Conservation (phyloP, 2,329 filamentous ascomycete species). For the Fusarium sp. region DNA sequence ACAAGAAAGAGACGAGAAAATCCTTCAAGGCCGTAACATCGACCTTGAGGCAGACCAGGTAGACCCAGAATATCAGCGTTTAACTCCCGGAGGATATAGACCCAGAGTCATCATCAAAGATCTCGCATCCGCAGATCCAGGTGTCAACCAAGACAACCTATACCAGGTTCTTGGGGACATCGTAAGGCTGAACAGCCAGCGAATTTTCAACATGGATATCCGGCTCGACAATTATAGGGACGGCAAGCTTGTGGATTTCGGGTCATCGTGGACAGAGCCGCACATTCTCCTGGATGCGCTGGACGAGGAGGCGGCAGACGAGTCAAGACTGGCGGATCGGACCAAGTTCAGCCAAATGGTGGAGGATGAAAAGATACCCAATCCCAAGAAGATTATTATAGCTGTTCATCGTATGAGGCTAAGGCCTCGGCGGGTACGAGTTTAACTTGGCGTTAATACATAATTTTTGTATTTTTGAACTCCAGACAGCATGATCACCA, state of each 20-base stretch:
- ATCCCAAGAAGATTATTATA: neutral
- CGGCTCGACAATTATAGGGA: neutral
- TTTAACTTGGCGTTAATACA: neutral
- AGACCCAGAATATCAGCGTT: neutral
- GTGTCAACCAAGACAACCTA: neutral
- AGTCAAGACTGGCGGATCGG: conserved; percentile 16
- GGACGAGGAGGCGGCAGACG: neutral
- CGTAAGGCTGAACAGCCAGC: neutral
- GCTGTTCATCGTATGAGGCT: conserved; percentile 12
- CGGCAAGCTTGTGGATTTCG: neutral
- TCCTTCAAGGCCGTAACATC: neutral
- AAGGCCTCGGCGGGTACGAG: neutral
- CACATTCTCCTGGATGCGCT: conserved; percentile 24
- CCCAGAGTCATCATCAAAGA: neutral
- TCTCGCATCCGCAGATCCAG: neutral
- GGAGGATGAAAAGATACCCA: conserved; percentile 18
- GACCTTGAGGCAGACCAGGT: neutral
- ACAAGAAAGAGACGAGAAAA: neutral
- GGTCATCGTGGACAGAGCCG: conserved; percentile 34
- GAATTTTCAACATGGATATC: neutral
- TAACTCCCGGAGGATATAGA: neutral
- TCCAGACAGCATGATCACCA: neutral
- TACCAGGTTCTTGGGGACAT: neutral
- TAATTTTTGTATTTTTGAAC: neutral
- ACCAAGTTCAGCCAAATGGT: conserved; percentile 33